Evolutionary conservation across 192 early-diverging fungal genomes (phyloP).

Genomic region (Entophlyctis luteolus): DNA sequence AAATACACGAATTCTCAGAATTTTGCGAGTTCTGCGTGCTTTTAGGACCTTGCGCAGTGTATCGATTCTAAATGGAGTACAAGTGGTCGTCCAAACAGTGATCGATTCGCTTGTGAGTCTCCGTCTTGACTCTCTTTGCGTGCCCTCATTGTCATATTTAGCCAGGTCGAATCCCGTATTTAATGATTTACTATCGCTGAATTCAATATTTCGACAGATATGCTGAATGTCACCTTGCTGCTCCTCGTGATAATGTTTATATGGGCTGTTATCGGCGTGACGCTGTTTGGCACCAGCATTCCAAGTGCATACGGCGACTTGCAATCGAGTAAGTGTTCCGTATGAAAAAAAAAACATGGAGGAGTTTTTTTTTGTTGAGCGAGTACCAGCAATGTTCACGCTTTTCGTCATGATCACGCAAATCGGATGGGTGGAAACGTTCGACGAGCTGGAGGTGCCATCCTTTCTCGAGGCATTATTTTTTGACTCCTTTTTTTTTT

Average conservation of each 20-base stretch:
- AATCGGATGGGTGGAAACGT: conserved; percentile 38
- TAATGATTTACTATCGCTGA: no score
- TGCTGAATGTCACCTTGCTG: conserved; percentile 39
- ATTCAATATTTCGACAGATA: conserved; percentile 31
- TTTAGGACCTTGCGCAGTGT: conserved; percentile 31
- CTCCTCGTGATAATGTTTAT: conserved; percentile 39
- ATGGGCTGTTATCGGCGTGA: conserved; percentile 39
- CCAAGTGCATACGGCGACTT: conserved; percentile 33
- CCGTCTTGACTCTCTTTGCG: no score
- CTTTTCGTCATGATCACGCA: conserved; percentile 37
- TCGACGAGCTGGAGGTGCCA: conserved; percentile 27
- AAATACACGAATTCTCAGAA: conserved; percentile 24
- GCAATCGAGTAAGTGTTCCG: conserved; percentile 3
- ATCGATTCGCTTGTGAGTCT: conserved; percentile 32
- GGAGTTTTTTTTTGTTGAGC: background rate
- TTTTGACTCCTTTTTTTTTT: background rate
- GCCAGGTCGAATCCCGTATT: background rate
- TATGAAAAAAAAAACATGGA: background rate
- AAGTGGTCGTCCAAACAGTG: conserved; percentile 36
- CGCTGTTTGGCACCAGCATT: conserved; percentile 29
- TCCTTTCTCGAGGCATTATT: background rate
- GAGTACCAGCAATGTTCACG: conserved; percentile 28
- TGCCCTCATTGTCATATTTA: background rate
- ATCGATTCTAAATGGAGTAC: conserved; percentile 30
- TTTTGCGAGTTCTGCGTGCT: conserved; percentile 31